Evolutionary conservation across 257 asterid genomes (phyloP), one percentile per base, ranked within the genome.

Genomic region (Paraleonurus japonicus): DNA sequence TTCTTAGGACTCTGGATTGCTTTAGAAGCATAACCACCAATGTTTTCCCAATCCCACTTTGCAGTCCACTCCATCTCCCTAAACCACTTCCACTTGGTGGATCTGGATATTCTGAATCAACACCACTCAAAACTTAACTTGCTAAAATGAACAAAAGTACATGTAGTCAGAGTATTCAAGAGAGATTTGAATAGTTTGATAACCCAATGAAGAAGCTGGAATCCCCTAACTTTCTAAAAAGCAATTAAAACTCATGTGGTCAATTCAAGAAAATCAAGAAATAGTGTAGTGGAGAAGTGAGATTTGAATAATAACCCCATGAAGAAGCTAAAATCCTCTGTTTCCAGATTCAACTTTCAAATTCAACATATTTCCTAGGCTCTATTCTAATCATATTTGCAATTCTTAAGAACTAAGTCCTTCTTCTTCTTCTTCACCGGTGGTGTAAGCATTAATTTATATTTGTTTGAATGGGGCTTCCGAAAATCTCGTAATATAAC

Each of bases 41-140:
- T 33, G 72, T 78, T 86, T 16, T 90, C 98, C 96, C 92, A 92
- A 73, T 84, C 98, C 90, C 95, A 89, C 85, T 84, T 87, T 3
- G 85, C 69, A 75, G 72, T 83, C 87, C 92, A 87, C 72, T 89
- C 98, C 92, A 84, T 92, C 79, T 82, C 90, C 62, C 75, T 54
- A 5, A 76, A 76, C n/a, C n/a, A n/a, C 83, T 72, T 12, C 2
- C 16, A 2, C 15, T n/a, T n/a, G n/a, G n/a, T 5, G 7, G 61
- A 20, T 54, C 61, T 54, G 27, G 15, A 54, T 20, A 19, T 54
- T 7, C 6, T 51, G 11, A 59, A 76, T 11, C 22, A 65, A 32
- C 13, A 61, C 39, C 30, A 19, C 72, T 74, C 54, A 79, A 48
- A 71, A 22, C 19, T 35, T 30, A 71, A 22, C 19, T 35, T 30